phyloP scores from a whole-genome alignment of 805 yeast species.

The Candida qinlingensis region DNA sequence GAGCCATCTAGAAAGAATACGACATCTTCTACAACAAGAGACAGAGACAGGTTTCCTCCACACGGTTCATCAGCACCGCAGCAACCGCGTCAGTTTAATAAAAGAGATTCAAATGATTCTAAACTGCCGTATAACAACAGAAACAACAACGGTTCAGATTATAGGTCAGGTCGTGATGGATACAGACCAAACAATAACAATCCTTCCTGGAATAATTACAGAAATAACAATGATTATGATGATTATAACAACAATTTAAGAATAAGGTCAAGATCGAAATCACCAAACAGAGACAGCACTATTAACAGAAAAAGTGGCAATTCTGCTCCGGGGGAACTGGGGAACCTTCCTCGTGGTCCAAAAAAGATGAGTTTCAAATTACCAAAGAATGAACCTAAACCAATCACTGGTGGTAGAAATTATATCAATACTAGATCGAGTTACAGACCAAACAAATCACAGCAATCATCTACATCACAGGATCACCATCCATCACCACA shows the following conservation, averaged over 20 bases:
- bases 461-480: background rate
- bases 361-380: conserved; percentile 17
- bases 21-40: background rate
- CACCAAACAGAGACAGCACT: conserved; percentile 1
- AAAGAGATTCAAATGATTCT: background rate
- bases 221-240: background rate
- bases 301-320: background rate
- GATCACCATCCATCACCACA: background rate
- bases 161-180: background rate
- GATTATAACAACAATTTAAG: no score
- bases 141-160: background rate
- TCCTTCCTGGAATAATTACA: background rate
- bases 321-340: conserved; percentile 1
- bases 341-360: conserved; percentile 15
- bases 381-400: conserved; percentile 8
- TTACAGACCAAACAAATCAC: conserved; percentile 3
- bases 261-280: conserved; percentile 2
- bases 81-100: background rate
- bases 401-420: background rate
- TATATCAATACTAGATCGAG: conserved; percentile 3
- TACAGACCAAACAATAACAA: background rate
- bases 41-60: background rate
- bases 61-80: background rate
- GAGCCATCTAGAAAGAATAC: background rate
- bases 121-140: background rate